Evolutionary conservation across 2,329 filamentous ascomycete species (phyloP), one percentile per base, ranked within the genome.

Genomic region (Blumeria hordei): DNA sequence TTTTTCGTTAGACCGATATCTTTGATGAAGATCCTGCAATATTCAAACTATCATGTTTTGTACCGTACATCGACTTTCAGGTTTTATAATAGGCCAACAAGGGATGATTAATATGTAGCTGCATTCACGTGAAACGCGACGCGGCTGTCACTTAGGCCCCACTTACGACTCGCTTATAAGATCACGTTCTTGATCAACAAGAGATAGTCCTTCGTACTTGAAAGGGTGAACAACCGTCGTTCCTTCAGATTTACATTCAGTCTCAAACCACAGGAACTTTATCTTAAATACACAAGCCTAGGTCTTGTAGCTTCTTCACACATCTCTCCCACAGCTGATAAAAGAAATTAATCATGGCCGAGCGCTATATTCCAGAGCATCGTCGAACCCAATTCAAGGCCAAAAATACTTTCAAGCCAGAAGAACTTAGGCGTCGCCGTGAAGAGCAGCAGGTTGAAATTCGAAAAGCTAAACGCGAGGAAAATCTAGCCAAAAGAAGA

Each of bases 361-460:
- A 98, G 71, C 86, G 92, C 67, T 98, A 95, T 75, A 98, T 98
- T 67, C 92, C 92, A 70, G 92, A 98, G 75, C 92, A 98, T 76
- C 88, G 92, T 70, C 88, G 92, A 68, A 95, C 87, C 62, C 88
- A 94, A 74, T 98, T 94, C 82, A 98, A 98, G 83, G 92, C 92
- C 55, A 95, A 95, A 79, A 90, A 86, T 72, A 87, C 87, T 66
- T 96, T 98, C 78, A 95, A 95, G 80, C 90, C 90, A 65, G 92
- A 98, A 70, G 92, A 98, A 75, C 83, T 98, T 62, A 87, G 92
- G 69, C 88, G 92, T 67, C 92, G 92, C 68, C 92, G 92, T 68
- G 92, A 98, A 70, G 92, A 98, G 73, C 88, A 95, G 71, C 92
- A 96, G 74, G 92, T 98, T 62, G 92, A 98, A 74, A 98, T 98